Evolutionary conservation across 2,329 filamentous ascomycete genomes (phyloP), one percentile per base, ranked within the genome.

Genomic region (Golovinomyces cichoracearum): DNA sequence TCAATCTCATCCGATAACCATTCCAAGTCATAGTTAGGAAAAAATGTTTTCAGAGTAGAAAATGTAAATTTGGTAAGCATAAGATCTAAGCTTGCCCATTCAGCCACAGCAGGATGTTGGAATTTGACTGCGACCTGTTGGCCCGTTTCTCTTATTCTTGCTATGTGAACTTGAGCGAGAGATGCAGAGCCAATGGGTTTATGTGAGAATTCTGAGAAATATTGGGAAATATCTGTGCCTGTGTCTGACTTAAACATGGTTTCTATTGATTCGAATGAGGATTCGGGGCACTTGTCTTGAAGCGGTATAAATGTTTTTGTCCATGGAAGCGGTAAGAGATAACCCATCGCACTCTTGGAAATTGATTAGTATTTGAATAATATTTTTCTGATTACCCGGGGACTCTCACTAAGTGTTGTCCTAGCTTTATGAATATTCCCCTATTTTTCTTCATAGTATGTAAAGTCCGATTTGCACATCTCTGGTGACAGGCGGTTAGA

Each of bases 1-100:
- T 94, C 83, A 80, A 98, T 92, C 64, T 98, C 90, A 6, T 78
- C 76, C 0, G 84, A 86, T 9, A 98, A 68, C 90, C 90, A 98
- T 59, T 93, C 86, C 25, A 98, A 70, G 62, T 98, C 90, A 63
- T 98, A 98, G 57, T 95, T 86, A 2, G 92, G 92, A 60, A 98
- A 98, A 68, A 88, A 94, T 50, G 74, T 73, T 64, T 93, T 93
- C 51, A 98, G 67, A 0, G 80, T 90, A 10, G 78, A 76, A 63
- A 98, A 98, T 0, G 86, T 92, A 58, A 90, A 92, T 33, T 74
- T 69, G 4, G 90, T 98, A 52, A 98, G 68, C 2, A 78, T 76
- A 54, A 95, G 70, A 62, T 98, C 90, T 10, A 98, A 69, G 23
- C 78, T 81, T 15, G 84, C 80, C 83, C 85, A 98, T 63, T 92